Percentiles rank a stretch among this genome's conserved stretches.
Conservation (phyloP, 805 yeast species). For the Ogataea nakhonphanomensis region DNA sequence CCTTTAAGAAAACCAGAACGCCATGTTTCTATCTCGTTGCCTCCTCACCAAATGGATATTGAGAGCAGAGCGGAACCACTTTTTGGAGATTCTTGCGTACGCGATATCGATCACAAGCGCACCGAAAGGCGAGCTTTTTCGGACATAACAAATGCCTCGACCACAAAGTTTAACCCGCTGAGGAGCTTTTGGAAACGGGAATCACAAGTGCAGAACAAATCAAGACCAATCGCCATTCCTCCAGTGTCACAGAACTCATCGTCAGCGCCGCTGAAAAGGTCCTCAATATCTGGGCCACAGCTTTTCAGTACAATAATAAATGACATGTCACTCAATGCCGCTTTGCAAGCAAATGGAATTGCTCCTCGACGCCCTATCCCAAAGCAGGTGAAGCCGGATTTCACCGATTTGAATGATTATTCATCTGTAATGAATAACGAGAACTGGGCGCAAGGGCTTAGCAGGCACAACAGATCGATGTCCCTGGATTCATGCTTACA, state of each 20-base stretch:
- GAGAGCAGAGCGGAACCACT: not conserved
- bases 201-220: not conserved
- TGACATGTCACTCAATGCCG: constrained; percentile 38
- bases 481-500: constrained; percentile 15
- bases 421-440: constrained; percentile 18
- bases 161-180: constrained; percentile 14
- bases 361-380: constrained; percentile 8
- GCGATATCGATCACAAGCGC: constrained; percentile 3
- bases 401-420: constrained; percentile 19
- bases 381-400: constrained; percentile 15
- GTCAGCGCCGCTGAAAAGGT: not conserved
- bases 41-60: not conserved
- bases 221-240: constrained; percentile 3
- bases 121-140: constrained; percentile 14
- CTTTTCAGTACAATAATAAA: constrained; percentile 34
- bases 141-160: constrained; percentile 14
- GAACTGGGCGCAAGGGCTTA: constrained; percentile 11
- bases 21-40: constrained; percentile 9
- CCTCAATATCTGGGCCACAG: constrained; percentile 4
- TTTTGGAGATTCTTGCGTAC: constrained; percentile 3
- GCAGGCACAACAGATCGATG: constrained; percentile 5
- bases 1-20: constrained; percentile 6
- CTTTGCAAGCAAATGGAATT: constrained; percentile 35
- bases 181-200: constrained; percentile 12
- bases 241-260: constrained; percentile 1